Base-by-base conservation (phyloP, 768 basidiomycete genomes). In the Termitomyces sp. region DNA sequence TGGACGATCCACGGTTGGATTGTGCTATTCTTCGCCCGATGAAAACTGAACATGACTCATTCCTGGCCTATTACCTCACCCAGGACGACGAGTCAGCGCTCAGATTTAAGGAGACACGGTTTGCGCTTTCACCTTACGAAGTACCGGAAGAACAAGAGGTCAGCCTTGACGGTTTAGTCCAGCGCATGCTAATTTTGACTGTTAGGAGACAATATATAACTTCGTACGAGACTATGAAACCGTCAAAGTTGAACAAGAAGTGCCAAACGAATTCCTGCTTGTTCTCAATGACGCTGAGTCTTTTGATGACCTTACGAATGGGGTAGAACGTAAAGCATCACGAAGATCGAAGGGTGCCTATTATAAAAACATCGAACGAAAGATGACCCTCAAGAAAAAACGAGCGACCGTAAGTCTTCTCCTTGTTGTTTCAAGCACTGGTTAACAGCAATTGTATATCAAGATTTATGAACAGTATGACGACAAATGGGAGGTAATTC, bases 331-430 rank as follows among this genome's bases (percentile, higher is more conserved):
- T 13, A 66, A 64, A 38, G 58, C 48, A 14, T 52, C 69, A 26
- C 65, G 59, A 14, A 77, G 79, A 65, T 68, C 73, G 30, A 85
- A 83, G 67, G 91, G 88, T n/a, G 92, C 87, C 0, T 93, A 90
- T 67, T 93, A 93, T 74, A 94, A 92, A 73, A 87, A 87, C 68
- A 91, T 94, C 56, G 90, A 92, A 73, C 84, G 91, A 49, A 93
- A 93, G 74, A 93, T 93, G 86, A 78, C 83, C 26, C 76, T 94
- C 44, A 93, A 93, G 73, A 93, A 92, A 77, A 91, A 86, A 71
- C 84, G 92, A 8, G 82, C 82, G 18, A 89, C 90, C 69, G 91
- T 92, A 62, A 70, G 83, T 77, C 38, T 33, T 47, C 5, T n/a
- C 44, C 13, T 49, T 49, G 18, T 49, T 49, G 18, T 40, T 56